These are phyloP conservation scores for Solanum bulbocastanum DNA, from an alignment of 257 asterid genomes.

Conservation along the genomic window DNA sequence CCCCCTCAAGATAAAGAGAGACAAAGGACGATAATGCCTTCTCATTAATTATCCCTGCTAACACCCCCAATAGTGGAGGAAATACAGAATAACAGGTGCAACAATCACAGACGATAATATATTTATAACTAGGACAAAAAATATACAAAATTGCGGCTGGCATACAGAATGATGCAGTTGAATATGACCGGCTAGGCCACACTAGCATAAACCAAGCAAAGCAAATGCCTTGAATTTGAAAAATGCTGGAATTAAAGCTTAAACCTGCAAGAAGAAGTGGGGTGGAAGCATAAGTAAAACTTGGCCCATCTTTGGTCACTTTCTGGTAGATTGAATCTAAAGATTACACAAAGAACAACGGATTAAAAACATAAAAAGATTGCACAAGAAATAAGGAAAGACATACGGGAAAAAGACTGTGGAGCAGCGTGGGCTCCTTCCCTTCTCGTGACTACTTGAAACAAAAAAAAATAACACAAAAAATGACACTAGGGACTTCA, in stretches of 20 bases:
- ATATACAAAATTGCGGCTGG: background rate
- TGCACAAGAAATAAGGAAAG: background rate
- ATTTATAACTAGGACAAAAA: background rate
- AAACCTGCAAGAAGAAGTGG: slow-evolving; percentile 13
- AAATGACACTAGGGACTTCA: background rate
- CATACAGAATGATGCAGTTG: background rate
- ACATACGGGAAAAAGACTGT: background rate
- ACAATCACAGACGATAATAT: background rate
- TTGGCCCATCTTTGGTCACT: background rate
- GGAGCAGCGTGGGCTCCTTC: background rate
- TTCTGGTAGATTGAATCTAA: background rate
- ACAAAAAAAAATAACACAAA: background rate
- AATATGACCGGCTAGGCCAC: slow-evolving; percentile 11
- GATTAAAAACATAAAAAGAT: background rate
- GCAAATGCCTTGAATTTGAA: slow-evolving; percentile 10
- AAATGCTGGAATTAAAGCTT: slow-evolving; percentile 8
- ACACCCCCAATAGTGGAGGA: background rate
- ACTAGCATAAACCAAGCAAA: slow-evolving; percentile 8
- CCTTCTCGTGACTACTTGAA: background rate
- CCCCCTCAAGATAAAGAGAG: background rate
- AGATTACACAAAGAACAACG: background rate
- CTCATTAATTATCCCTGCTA: background rate
- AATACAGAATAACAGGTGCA: background rate
- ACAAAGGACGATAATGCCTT: background rate
- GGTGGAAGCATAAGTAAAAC: background rate